Conservation (phyloP, 768 basidiomycete genomes). For the Termitomyces sp. region DNA sequence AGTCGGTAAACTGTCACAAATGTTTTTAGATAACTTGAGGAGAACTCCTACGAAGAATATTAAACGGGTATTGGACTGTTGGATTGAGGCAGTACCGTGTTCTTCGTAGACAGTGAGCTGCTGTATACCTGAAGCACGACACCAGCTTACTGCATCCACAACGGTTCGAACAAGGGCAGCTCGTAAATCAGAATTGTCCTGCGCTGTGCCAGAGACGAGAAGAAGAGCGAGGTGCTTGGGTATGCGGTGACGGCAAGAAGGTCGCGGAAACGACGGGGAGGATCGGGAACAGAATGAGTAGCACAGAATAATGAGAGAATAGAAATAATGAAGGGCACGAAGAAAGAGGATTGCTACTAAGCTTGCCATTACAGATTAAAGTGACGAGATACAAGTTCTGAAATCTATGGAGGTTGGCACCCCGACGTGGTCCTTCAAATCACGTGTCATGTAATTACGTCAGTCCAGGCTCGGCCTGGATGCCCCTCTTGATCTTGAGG, state of each 20-base stretch:
- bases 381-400: neutral
- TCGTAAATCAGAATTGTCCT: slow-evolving; percentile 33
- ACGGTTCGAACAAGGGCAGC: slow-evolving; percentile 51
- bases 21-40: slow-evolving; percentile 34
- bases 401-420: neutral
- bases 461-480: slow-evolving; percentile 47
- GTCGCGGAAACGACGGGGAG: slow-evolving; percentile 37
- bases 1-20: slow-evolving; percentile 29
- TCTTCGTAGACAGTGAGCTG: slow-evolving; percentile 72
- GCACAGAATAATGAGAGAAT: slow-evolving; percentile 41
- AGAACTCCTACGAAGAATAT: slow-evolving; percentile 35
- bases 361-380: slow-evolving; percentile 32
- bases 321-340: slow-evolving; percentile 54
- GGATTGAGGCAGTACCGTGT: slow-evolving; percentile 41
- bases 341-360: slow-evolving; percentile 48
- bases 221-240: slow-evolving; percentile 69
- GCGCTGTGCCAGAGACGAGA: slow-evolving; percentile 44
- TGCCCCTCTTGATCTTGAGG: slow-evolving; percentile 83
- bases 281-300: slow-evolving; percentile 38
- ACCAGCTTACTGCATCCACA: slow-evolving; percentile 56
- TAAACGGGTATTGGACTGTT: slow-evolving; percentile 18
- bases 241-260: slow-evolving; percentile 52
- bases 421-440: neutral
- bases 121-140: slow-evolving; percentile 55
- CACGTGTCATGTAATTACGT: slow-evolving; percentile 24